These are phyloP conservation scores for Abrus pulchellus DNA, from an alignment of 306 rosid genomes.

Conservation along the genomic window DNA sequence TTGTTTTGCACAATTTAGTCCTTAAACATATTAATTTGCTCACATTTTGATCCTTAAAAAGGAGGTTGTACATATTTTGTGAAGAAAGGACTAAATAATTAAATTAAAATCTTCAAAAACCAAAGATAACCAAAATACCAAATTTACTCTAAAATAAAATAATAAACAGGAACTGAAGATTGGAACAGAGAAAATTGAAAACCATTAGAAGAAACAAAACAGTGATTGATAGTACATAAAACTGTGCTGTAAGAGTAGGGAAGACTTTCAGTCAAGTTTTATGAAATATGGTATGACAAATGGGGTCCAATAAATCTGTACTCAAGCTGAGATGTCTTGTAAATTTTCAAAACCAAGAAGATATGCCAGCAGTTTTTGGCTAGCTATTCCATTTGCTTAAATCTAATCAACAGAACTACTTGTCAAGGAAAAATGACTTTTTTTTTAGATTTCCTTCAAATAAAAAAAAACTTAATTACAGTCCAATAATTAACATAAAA, in stretches of 20 bases:
- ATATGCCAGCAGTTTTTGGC: neutral
- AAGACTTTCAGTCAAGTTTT: conserved; percentile 27
- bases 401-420: neutral
- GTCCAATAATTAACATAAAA: too few relatives aligned
- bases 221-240: neutral
- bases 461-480: too few relatives aligned
- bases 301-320: conserved; percentile 46
- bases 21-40: too few relatives aligned
- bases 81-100: too few relatives aligned
- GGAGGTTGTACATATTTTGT: too few relatives aligned
- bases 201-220: neutral
- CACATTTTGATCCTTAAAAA: too few relatives aligned
- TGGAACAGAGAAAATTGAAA: neutral
- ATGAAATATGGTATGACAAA: conserved; percentile 44
- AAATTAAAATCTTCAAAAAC: too few relatives aligned
- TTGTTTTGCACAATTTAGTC: too few relatives aligned
- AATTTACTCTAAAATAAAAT: neutral
- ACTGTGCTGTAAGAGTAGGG: conserved; percentile 16
- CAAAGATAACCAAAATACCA: too few relatives aligned
- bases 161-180: neutral
- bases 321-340: conserved; percentile 2
- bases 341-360: neutral
- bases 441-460: too few relatives aligned
- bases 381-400: neutral
- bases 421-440: too few relatives aligned